Conservation (phyloP, 371 early-diverging fungal species). For the Syncephalastrum racemosum region DNA sequence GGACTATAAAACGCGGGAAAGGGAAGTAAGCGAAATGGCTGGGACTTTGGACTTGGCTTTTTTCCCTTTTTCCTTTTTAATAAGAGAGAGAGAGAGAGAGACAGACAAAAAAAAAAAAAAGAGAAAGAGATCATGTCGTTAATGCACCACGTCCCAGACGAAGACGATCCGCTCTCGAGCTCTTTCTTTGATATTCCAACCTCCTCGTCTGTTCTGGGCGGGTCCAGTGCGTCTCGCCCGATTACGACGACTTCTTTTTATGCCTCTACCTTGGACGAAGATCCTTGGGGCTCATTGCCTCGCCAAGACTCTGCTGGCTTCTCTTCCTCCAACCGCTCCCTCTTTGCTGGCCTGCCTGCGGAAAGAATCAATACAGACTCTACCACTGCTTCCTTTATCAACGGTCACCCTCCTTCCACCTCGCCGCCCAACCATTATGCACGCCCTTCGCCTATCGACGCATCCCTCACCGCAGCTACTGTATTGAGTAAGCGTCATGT, state of each 20-base stretch:
- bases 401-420: not conserved
- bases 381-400: slow-evolving; percentile 3
- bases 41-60: too few species aligned
- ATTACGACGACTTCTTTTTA: slow-evolving; percentile 14
- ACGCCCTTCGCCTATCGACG: slow-evolving; percentile 4
- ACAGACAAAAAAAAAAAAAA: too few species aligned
- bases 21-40: too few species aligned
- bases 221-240: not conserved
- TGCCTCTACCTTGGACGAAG: slow-evolving; percentile 18
- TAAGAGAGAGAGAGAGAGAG: too few species aligned
- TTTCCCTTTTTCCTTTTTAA: too few species aligned
- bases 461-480: slow-evolving; percentile 18
- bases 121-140: too few species aligned
- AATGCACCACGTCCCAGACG: slow-evolving; percentile 8
- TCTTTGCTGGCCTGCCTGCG: slow-evolving; percentile 1
- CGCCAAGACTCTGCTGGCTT: slow-evolving; percentile 1
- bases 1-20: too few species aligned
- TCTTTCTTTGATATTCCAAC: slow-evolving; percentile 12
- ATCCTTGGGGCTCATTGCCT: slow-evolving; percentile 15
- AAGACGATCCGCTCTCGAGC: slow-evolving; percentile 20
- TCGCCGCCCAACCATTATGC: not conserved
- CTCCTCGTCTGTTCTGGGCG: slow-evolving; percentile 11
- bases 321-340: not conserved
- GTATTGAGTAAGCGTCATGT: slow-evolving; percentile 17
- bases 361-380: not conserved